phyloP scores from a whole-genome alignment of 306 rosid species.

The Quercus bicolor region DNA sequence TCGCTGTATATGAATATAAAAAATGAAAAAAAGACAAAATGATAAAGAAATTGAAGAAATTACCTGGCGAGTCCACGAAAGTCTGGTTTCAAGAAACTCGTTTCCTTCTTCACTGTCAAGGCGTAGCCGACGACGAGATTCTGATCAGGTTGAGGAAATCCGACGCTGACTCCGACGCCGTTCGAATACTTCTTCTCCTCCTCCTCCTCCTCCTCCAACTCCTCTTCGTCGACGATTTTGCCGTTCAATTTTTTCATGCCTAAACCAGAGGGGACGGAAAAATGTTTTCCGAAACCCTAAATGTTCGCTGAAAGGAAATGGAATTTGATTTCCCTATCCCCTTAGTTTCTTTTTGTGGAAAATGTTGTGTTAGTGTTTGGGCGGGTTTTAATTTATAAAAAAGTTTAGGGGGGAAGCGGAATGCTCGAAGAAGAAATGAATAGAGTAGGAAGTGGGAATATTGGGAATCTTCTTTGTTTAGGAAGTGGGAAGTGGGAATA shows the following conservation, averaged over 20 bases:
- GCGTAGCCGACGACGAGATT: constrained; percentile 5
- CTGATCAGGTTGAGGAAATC: neutral
- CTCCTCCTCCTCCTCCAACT: neutral
- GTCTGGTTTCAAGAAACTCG: neutral
- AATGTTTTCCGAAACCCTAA: neutral
- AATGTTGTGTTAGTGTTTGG: too few species aligned
- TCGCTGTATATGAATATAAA: neutral
- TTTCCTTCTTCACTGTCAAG: constrained; percentile 1
- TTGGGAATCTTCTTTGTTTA: too few species aligned
- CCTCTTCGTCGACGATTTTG: neutral
- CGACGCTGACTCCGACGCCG: neutral
- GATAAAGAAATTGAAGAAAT: neutral
- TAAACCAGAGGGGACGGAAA: neutral
- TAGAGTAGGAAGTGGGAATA: too few species aligned
- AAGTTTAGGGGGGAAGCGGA: too few species aligned
- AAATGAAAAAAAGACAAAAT: neutral
- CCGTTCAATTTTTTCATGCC: constrained; percentile 7
- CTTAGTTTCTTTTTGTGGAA: too few species aligned
- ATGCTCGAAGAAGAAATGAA: too few species aligned
- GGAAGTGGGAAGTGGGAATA: too few species aligned
- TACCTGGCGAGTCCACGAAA: neutral
- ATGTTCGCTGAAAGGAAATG: neutral
- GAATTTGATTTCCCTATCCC: too few species aligned
- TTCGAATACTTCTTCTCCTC: neutral
- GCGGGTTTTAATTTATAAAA: too few species aligned